Evolutionary conservation across 768 basidiomycete species (phyloP).

Genomic region (Boletus sp.): DNA sequence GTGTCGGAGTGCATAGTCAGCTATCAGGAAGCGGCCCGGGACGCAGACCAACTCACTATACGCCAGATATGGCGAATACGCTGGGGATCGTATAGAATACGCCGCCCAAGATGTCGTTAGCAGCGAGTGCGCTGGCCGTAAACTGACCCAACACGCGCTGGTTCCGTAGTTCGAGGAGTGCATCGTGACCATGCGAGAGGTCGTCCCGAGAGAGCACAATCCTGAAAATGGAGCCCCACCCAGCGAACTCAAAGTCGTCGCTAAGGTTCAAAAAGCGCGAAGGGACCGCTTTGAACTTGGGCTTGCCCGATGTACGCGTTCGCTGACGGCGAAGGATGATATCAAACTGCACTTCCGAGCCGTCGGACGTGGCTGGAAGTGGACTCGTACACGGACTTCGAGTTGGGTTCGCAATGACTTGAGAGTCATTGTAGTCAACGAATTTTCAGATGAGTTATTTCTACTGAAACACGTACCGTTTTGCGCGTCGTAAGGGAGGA

Average conservation of each 20-base stretch:
- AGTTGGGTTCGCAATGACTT: not conserved
- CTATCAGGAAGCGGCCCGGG: not conserved
- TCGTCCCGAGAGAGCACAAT: slow-evolving; percentile 48
- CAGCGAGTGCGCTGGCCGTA: slow-evolving; percentile 63
- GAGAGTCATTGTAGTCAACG: not conserved
- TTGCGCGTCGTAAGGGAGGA: not conserved
- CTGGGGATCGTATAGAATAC: slow-evolving; percentile 71
- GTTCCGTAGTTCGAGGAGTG: slow-evolving; percentile 31
- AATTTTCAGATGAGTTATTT: not conserved
- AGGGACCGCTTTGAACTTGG: slow-evolving; percentile 41
- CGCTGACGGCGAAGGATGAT: slow-evolving; percentile 62
- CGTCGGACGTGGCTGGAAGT: slow-evolving; percentile 41
- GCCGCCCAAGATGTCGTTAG: slow-evolving; percentile 65
- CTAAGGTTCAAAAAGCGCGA: slow-evolving; percentile 63
- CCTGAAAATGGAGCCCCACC: slow-evolving; percentile 58
- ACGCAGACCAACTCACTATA: slow-evolving; percentile 50
- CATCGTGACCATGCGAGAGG: slow-evolving; percentile 31
- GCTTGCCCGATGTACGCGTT: slow-evolving; percentile 42
- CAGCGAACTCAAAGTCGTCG: slow-evolving; percentile 69
- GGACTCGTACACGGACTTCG: not conserved
- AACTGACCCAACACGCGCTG: slow-evolving; percentile 56
- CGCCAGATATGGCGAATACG: slow-evolving; percentile 55
- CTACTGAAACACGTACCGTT: slow-evolving; percentile 4
- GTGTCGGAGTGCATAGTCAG: not conserved
- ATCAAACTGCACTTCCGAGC: slow-evolving; percentile 47